Evolutionary conservation across 306 rosid genomes (phyloP).

Genomic region (Dalbergia cultrata): DNA sequence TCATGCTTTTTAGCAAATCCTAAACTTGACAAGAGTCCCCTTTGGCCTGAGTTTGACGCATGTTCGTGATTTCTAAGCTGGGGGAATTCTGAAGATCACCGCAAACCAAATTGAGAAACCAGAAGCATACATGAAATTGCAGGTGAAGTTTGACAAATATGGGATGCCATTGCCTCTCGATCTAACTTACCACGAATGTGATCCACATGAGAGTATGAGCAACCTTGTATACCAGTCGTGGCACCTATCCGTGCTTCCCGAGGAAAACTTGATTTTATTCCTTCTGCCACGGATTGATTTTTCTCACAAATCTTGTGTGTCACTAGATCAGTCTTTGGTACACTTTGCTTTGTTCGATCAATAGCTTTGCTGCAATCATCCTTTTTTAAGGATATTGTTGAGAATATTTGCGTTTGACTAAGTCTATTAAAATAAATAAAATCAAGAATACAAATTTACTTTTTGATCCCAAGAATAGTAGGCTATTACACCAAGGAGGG

Average conservation of each 20-base stretch:
- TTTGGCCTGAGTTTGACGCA: conserved; percentile 60
- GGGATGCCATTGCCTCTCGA: conserved; percentile 45
- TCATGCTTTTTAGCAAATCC: conserved; percentile 80
- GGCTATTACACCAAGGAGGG: no score
- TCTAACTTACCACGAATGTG: conserved; percentile 37
- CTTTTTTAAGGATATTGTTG: no score
- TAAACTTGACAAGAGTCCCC: conserved; percentile 66
- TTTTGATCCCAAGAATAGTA: no score
- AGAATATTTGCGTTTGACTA: no score
- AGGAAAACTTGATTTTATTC: conserved; percentile 44
- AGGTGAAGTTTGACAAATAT: conserved; percentile 49
- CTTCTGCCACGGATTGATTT: conserved; percentile 48
- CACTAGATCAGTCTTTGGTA: conserved; percentile 41
- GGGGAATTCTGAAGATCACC: no score
- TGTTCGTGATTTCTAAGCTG: conserved; percentile 34
- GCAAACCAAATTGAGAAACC: conserved; percentile 36
- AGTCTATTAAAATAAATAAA: no score
- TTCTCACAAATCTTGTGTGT: conserved; percentile 43
- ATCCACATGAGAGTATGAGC: conserved; percentile 40
- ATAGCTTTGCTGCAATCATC: no score
- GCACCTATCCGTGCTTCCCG: conserved; percentile 49
- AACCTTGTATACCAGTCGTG: conserved; percentile 20
- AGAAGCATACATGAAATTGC: conserved; percentile 45
- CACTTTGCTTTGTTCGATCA: conserved; percentile 42
- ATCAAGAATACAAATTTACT: no score